Conservation (phyloP, 1,139 yeast genomes). For the Candida sp. region DNA sequence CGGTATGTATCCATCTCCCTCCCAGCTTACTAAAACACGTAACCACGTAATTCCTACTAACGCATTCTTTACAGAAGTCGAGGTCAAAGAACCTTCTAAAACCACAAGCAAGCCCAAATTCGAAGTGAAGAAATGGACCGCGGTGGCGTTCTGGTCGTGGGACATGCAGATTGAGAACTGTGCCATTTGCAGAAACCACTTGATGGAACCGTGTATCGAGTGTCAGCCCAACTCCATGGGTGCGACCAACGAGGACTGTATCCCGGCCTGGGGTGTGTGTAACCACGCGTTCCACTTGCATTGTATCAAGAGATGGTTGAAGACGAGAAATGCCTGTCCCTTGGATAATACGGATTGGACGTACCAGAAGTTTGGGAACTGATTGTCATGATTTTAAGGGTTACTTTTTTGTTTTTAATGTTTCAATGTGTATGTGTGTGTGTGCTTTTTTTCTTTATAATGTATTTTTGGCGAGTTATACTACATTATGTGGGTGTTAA, state of each 20-base stretch:
- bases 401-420: neutral
- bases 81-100: constrained; percentile 9
- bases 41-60: constrained; percentile 1
- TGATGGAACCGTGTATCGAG: constrained; percentile 99
- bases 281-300: constrained; percentile 96
- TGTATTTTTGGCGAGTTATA: neutral
- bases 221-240: constrained; percentile 86
- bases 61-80: constrained; percentile 8
- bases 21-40: neutral
- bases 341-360: constrained; percentile 96
- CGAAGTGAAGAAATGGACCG: constrained; percentile 81
- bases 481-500: neutral
- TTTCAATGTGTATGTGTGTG: too few species aligned
- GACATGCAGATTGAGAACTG: constrained; percentile 94
- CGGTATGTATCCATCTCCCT: constrained; percentile 13
- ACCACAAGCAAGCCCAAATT: constrained; percentile 36
- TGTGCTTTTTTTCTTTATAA: neutral
- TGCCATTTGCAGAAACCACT: constrained; percentile 97
- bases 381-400: constrained; percentile 8
- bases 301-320: constrained; percentile 96
- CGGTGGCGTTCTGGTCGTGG: constrained; percentile 99
- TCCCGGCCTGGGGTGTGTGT: constrained; percentile 98
- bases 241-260: constrained; percentile 75
- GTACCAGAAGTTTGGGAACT: constrained; percentile 75
- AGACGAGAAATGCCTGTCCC: constrained; percentile 98